A percentile compares a stretch with the other conserved stretches of the same genome.
Evolutionary conservation across 108 stramenopile species (phyloP).

Genomic region (Pseudonitzschia multiseries): DNA sequence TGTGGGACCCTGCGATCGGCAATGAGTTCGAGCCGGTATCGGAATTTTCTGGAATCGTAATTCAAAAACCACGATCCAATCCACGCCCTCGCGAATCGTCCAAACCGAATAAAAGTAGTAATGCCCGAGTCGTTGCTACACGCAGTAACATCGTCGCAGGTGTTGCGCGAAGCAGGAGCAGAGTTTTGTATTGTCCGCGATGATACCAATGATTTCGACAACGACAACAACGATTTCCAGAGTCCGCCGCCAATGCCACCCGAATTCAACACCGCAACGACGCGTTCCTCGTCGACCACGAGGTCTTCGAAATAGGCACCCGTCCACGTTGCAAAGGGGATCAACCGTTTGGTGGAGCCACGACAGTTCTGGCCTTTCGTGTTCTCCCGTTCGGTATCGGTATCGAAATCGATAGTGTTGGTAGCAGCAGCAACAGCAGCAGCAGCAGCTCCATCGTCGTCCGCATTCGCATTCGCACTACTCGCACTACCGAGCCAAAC

Average conservation of each 20-base stretch:
- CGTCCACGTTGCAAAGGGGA: slow-evolving; percentile 7
- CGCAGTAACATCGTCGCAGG: too few relatives aligned
- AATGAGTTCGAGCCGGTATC: slow-evolving; percentile 5
- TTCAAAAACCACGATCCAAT: slow-evolving; percentile 3
- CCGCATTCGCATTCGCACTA: too few relatives aligned
- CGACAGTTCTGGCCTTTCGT: neutral
- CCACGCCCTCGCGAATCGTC: neutral
- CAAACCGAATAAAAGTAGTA: neutral
- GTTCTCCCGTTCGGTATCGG: too few relatives aligned
- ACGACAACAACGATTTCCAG: neutral
- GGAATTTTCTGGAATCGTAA: neutral
- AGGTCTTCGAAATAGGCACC: slow-evolving; percentile 4
- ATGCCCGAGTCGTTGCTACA: too few relatives aligned
- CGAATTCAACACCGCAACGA: neutral
- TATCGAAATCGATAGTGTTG: too few relatives aligned
- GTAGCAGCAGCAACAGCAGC: too few relatives aligned
- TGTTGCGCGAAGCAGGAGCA: too few relatives aligned
- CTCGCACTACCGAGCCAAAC: neutral
- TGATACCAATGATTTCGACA: too few relatives aligned
- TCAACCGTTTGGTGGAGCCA: neutral
- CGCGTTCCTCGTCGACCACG: slow-evolving; percentile 1
- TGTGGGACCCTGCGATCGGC: neutral
- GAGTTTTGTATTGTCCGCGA: neutral
- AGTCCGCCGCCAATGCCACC: slow-evolving; percentile 1
- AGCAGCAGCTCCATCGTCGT: neutral